These are phyloP conservation scores for Ophiostoma ulmi DNA, from an alignment of 2,329 filamentous ascomycete species.

Conservation along the genomic window DNA sequence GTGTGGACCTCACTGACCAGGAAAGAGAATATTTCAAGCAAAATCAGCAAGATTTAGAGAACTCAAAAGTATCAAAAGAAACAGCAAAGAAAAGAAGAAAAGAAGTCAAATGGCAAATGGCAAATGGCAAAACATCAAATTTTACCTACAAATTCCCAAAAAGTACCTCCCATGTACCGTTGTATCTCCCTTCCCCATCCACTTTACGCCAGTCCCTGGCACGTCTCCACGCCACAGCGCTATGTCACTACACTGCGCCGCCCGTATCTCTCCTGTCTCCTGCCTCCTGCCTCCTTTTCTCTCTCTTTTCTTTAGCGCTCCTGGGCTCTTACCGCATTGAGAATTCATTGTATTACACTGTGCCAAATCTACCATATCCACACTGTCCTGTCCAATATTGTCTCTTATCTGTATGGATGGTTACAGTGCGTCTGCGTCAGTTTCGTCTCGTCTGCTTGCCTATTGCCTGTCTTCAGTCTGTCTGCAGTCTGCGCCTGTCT, in stretches of 20 bases:
- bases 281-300: background rate
- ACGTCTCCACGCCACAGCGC: background rate
- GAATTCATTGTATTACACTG: background rate
- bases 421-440: slow-evolving; percentile 12
- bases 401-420: background rate
- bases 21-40: background rate
- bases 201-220: slow-evolving; percentile 13
- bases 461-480: background rate
- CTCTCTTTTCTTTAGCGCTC: background rate
- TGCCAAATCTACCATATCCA: background rate
- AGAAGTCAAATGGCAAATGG: no score
- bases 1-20: background rate
- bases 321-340: background rate
- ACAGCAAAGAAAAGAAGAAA: background rate
- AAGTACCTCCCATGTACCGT: slow-evolving; percentile 4
- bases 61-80: background rate
- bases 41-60: background rate
- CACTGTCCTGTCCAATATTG: background rate
- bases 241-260: background rate
- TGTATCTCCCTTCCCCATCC: background rate
- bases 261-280: slow-evolving; percentile 9
- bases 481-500: slow-evolving; percentile 9
- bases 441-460: background rate
- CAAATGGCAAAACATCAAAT: background rate
- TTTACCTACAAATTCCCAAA: no score